Conservation (phyloP, 148 eudicot species). For the Nyssa sinensis region DNA sequence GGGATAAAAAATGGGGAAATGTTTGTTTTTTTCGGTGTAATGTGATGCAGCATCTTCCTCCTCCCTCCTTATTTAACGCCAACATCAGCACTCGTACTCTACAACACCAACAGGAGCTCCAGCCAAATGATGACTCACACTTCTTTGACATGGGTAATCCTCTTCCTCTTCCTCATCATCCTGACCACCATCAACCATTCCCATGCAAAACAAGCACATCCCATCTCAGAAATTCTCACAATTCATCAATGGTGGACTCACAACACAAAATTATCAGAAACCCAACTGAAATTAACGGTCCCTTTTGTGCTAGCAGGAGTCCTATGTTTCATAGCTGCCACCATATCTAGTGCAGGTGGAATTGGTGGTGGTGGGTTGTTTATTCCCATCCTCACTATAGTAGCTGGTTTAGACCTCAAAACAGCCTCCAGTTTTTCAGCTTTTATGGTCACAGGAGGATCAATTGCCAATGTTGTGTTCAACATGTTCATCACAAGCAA, state of each 20-base stretch:
- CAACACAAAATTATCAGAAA: not conserved
- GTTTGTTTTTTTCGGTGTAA: not conserved
- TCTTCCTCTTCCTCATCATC: conserved; percentile 17
- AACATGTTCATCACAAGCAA: conserved; percentile 21
- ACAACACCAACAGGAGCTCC: not conserved
- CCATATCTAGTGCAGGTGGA: conserved; percentile 66
- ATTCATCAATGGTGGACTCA: conserved; percentile 13
- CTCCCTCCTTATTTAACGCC: not conserved
- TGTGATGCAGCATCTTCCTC: not conserved
- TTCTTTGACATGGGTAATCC: conserved; percentile 13
- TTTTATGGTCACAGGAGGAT: conserved; percentile 69
- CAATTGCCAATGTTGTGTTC: conserved; percentile 45
- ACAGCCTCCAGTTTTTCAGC: conserved; percentile 56
- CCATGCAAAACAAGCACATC: conserved; percentile 18
- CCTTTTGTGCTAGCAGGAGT: conserved; percentile 25
- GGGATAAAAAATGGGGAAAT: no score
- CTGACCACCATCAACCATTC: conserved; percentile 16
- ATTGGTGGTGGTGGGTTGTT: conserved; percentile 68
- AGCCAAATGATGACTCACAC: conserved; percentile 8
- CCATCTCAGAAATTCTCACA: conserved; percentile 12
- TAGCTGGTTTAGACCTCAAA: conserved; percentile 54
- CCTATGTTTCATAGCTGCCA: conserved; percentile 51
- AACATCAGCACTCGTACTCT: not conserved
- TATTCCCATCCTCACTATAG: conserved; percentile 51
- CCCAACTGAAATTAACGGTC: conserved; percentile 6